Evolutionary conservation across 2,329 filamentous ascomycete species (phyloP).

Genomic region (Orbilia javanica): DNA sequence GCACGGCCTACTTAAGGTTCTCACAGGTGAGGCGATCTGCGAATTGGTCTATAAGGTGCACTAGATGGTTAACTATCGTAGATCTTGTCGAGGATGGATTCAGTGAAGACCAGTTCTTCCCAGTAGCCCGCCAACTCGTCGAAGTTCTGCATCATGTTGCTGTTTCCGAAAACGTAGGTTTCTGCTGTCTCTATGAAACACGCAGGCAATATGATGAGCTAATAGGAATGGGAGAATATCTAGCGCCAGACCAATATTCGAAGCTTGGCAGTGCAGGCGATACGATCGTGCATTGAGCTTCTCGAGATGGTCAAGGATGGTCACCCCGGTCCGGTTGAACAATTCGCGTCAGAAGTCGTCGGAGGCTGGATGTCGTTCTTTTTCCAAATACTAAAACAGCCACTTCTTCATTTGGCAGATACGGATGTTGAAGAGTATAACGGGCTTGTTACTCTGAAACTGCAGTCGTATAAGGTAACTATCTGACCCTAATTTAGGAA

Average conservation of each 20-base stretch:
- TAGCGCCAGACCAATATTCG: constrained; percentile 71
- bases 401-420: constrained; percentile 74
- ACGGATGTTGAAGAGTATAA: constrained; percentile 76
- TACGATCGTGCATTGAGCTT: constrained; percentile 91
- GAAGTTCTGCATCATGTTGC: constrained; percentile 86
- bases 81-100: constrained; percentile 94
- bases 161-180: constrained; percentile 78
- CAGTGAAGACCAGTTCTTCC: constrained; percentile 94
- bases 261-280: constrained; percentile 88
- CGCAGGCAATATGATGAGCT: not conserved
- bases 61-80: constrained; percentile 29
- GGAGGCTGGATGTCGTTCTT: constrained; percentile 91
- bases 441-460: constrained; percentile 84
- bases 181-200: constrained; percentile 59
- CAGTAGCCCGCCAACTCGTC: constrained; percentile 86
- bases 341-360: constrained; percentile 88
- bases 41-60: not conserved
- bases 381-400: constrained; percentile 79
- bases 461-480: constrained; percentile 84
- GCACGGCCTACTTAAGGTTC: constrained; percentile 88
- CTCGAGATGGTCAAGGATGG: constrained; percentile 97
- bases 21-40: constrained; percentile 68
- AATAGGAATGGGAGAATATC: not conserved
- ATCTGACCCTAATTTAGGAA: not conserved
- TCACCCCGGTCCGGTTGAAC: constrained; percentile 85